These are phyloP conservation scores for Ganoderma sp. DNA, from an alignment of 1,284 basidiomycete genomes.

Conservation along the genomic window DNA sequence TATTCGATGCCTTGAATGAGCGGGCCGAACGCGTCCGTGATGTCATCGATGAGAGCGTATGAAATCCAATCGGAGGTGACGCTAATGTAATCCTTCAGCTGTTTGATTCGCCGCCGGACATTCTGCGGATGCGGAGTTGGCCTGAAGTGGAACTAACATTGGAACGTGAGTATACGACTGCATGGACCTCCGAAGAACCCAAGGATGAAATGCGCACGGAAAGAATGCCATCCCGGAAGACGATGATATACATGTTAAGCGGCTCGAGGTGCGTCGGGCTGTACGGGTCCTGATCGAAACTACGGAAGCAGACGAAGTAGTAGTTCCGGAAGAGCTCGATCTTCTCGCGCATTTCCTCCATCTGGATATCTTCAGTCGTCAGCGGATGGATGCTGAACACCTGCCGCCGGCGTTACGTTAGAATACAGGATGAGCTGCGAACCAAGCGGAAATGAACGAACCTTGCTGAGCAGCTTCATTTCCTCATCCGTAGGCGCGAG, in stretches of 20 bases:
- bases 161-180: conserved; percentile 3
- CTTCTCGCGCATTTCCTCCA: conserved; percentile 99
- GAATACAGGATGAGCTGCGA: neutral
- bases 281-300: conserved; percentile 99
- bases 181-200: neutral
- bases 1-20: conserved; percentile 99
- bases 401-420: conserved; percentile 46
- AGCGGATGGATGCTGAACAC: conserved; percentile 97
- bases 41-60: conserved; percentile 99
- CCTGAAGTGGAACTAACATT: conserved; percentile 90
- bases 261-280: conserved; percentile 98
- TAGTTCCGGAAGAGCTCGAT: conserved; percentile 99
- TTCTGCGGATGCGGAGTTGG: conserved; percentile 98
- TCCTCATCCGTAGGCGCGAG: conserved; percentile 96
- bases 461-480: conserved; percentile 96
- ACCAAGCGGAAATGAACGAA: conserved; percentile 40
- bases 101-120: conserved; percentile 97
- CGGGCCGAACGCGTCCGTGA: conserved; percentile 99
- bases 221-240: conserved; percentile 97
- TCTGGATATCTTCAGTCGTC: conserved; percentile 98
- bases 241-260: conserved; percentile 99
- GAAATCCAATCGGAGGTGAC: conserved; percentile 99
- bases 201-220: conserved; percentile 61
- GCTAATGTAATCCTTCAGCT: conserved; percentile 98
- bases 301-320: conserved; percentile 98